These are phyloP conservation scores for Ogataea pini DNA, from an alignment of 805 yeast species.

Conservation along the genomic window DNA sequence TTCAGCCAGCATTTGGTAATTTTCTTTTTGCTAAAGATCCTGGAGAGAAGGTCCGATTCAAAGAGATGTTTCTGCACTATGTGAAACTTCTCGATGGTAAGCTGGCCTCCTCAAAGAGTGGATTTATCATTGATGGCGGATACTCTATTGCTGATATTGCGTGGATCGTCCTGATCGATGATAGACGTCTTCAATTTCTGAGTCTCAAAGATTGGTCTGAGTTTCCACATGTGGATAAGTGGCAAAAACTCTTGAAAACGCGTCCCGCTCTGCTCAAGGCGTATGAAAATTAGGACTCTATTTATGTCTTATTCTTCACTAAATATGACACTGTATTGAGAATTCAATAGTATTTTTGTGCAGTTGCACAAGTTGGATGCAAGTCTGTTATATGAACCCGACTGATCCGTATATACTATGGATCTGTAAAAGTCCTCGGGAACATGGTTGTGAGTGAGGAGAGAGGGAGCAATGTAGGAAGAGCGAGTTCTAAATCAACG, in stretches of 20 bases:
- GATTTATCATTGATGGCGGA: conserved; percentile 3
- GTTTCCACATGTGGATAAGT: neutral
- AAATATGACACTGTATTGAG: no score
- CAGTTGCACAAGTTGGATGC: no score
- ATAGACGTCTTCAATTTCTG: neutral
- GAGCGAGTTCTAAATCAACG: no score
- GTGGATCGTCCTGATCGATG: conserved; percentile 2
- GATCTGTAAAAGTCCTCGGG: no score
- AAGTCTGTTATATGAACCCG: no score
- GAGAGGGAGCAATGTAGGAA: no score
- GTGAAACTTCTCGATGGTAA: conserved; percentile 1
- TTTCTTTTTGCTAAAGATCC: neutral
- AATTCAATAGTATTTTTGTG: no score
- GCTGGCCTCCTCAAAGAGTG: conserved; percentile 1
- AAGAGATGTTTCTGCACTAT: neutral
- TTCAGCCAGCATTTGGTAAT: neutral
- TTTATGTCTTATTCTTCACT: no score
- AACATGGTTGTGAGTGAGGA: no score
- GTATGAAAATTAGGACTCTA: neutral
- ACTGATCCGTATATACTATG: no score
- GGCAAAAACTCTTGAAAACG: neutral
- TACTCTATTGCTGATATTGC: conserved; percentile 7
- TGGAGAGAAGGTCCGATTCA: neutral
- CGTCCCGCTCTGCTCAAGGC: neutral
- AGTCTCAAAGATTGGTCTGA: neutral